Conservation (phyloP, 2,329 filamentous ascomycete species). For the Metarhizium robertsii region DNA sequence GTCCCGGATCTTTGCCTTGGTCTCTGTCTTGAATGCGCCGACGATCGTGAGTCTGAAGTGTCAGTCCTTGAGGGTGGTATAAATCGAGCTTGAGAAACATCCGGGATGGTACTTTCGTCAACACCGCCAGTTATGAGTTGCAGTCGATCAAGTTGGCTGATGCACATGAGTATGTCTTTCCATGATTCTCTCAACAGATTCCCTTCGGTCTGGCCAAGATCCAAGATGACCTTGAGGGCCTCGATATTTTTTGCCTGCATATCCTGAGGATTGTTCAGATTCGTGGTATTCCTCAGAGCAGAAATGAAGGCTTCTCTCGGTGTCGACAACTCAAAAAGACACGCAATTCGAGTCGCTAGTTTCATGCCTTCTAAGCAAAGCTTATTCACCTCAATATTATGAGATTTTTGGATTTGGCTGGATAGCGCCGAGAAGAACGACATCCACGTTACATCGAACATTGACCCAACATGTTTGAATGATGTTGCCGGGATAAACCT, state of each 20-base stretch:
- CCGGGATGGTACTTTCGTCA: constrained; percentile 83
- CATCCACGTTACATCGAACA: constrained; percentile 99
- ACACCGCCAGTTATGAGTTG: constrained; percentile 93
- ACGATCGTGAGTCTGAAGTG: constrained; percentile 52
- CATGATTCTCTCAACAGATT: constrained; percentile 84
- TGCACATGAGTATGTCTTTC: constrained; percentile 90
- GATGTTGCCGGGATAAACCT: constrained; percentile 89
- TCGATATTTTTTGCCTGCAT: constrained; percentile 96
- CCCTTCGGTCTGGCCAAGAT: constrained; percentile 87
- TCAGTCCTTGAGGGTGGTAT: constrained; percentile 48
- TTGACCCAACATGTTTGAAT: constrained; percentile 88
- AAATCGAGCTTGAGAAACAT: constrained; percentile 77
- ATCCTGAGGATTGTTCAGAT: constrained; percentile 89
- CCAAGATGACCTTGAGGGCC: constrained; percentile 81
- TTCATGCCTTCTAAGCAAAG: constrained; percentile 94
- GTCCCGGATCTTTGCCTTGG: constrained; percentile 43
- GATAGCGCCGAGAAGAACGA: constrained; percentile 93
- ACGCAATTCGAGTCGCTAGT: constrained; percentile 85
- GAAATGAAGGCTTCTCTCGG: constrained; percentile 91
- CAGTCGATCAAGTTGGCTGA: constrained; percentile 90
- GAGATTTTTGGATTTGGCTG: constrained; percentile 84
- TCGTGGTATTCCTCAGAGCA: constrained; percentile 85
- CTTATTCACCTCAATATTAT: constrained; percentile 86
- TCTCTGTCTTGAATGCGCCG: constrained; percentile 47
- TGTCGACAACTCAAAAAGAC: constrained; percentile 87